Evolutionary conservation across 371 early-diverging fungal genomes (phyloP).

Genomic region (Mucor circinelloides): DNA sequence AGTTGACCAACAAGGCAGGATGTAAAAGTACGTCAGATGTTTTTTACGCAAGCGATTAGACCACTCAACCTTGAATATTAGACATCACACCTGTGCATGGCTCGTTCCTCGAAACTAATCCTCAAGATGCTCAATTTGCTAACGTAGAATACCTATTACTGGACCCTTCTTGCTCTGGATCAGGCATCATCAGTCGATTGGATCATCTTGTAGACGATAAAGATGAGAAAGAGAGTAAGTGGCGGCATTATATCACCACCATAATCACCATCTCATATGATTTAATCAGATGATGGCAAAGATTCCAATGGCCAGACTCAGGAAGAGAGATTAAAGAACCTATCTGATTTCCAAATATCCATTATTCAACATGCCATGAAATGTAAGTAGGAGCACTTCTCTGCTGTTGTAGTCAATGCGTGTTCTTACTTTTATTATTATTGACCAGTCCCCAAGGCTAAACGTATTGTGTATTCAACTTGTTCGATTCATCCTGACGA

Average conservation of each 20-base stretch:
- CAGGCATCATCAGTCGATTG: conserved; percentile 90
- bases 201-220: conserved; percentile 80
- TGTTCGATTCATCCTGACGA: conserved; percentile 95
- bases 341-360: conserved; percentile 77
- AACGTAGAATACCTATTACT: conserved; percentile 91
- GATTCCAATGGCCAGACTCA: conserved; percentile 34
- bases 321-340: conserved; percentile 68
- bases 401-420: neutral
- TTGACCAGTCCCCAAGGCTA: conserved; percentile 68
- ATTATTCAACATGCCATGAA: conserved; percentile 72
- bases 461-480: conserved; percentile 92
- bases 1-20: conserved; percentile 75
- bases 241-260: neutral
- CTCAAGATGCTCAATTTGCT: conserved; percentile 60
- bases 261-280: neutral
- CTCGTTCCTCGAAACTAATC: conserved; percentile 72
- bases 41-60: neutral
- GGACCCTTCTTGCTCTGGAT: conserved; percentile 99
- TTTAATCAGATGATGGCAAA: conserved; percentile 4
- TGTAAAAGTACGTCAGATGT: conserved; percentile 68
- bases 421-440: neutral
- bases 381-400: conserved; percentile 48
- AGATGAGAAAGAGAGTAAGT: conserved; percentile 32
- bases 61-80: conserved; percentile 8
- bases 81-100: conserved; percentile 65